Evolutionary conservation across 2,329 filamentous ascomycete species (phyloP).

Genomic region (Xylaria sp.): DNA sequence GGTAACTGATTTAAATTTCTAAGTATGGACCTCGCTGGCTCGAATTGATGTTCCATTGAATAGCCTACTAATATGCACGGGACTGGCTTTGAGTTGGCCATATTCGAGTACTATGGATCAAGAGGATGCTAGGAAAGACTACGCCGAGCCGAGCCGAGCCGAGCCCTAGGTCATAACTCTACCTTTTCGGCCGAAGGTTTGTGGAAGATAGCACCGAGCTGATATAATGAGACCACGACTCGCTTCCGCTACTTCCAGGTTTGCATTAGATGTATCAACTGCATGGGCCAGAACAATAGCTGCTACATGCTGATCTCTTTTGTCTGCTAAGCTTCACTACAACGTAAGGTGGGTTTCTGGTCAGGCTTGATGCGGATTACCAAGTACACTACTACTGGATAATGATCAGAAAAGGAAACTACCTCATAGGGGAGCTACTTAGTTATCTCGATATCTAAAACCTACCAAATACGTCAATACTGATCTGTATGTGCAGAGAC

Average conservation of each 20-base stretch:
- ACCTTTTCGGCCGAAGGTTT: conserved; percentile 5
- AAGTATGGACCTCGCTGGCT: neutral
- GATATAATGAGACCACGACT: neutral
- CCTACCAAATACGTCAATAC: no score
- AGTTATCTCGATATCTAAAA: no score
- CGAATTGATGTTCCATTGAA: neutral
- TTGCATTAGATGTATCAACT: neutral
- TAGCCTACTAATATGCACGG: neutral
- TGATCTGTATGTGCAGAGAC: no score
- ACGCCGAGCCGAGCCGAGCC: conserved; percentile 21
- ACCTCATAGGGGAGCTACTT: no score
- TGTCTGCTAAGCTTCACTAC: no score
- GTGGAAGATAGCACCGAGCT: neutral
- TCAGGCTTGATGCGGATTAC: no score
- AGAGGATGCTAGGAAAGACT: neutral
- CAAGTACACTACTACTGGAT: no score
- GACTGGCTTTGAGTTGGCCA: neutral
- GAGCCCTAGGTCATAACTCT: neutral
- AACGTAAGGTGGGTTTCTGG: no score
- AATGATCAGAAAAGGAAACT: no score
- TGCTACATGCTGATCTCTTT: neutral
- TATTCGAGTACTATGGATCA: conserved; percentile 2
- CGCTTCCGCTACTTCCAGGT: neutral
- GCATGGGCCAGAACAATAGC: no score
- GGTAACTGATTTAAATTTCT: no score